These are phyloP conservation scores for Colletotrichum godetiae DNA, from an alignment of 2,329 filamentous ascomycete genomes.

Conservation along the genomic window DNA sequence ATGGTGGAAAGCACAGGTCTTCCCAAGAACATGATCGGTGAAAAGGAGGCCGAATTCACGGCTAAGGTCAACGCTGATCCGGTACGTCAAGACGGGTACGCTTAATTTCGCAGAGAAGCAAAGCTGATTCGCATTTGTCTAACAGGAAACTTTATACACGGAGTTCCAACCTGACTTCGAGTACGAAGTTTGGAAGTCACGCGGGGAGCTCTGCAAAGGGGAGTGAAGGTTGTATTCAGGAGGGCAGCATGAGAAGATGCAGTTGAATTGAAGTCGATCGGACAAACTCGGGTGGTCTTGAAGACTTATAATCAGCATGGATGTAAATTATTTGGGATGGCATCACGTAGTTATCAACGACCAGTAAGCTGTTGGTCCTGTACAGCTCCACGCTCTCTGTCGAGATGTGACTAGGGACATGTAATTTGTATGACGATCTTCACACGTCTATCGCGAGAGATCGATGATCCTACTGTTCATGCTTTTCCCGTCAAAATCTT, in stretches of 20 bases:
- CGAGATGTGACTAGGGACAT: too few relatives aligned
- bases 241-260: neutral
- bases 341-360: too few relatives aligned
- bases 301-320: too few relatives aligned
- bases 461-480: neutral
- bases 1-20: constrained; percentile 44
- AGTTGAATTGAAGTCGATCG: too few relatives aligned
- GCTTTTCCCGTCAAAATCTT: constrained; percentile 49
- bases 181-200: constrained; percentile 46
- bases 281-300: too few relatives aligned
- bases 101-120: rapidly evolving
- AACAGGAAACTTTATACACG: constrained; percentile 44
- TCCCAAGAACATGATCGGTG: constrained; percentile 44
- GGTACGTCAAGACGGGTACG: constrained; percentile 31
- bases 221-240: neutral
- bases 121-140: neutral
- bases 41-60: constrained; percentile 54
- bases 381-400: neutral
- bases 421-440: neutral
- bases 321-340: too few relatives aligned
- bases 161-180: constrained; percentile 50
- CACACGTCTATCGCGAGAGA: neutral
- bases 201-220: constrained; percentile 34
- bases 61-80: constrained; percentile 46
- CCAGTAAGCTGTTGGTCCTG: too few relatives aligned